phyloP scores from a whole-genome alignment of 306 rosid genomes.

The Acacia acuminata region DNA sequence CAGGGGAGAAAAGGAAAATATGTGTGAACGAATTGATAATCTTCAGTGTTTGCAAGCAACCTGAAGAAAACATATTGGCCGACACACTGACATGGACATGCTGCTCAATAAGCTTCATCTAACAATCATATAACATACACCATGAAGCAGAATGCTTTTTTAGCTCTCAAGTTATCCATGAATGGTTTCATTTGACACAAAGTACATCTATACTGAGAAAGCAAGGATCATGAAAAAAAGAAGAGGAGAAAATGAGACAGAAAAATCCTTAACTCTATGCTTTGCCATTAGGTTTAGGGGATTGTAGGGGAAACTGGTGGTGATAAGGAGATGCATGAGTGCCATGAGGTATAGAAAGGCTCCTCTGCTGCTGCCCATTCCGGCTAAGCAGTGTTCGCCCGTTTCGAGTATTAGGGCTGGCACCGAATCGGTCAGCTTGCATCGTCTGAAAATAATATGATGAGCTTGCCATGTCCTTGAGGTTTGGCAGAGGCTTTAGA shows the following conservation, averaged over 20 bases:
- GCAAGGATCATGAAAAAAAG: constrained; percentile 25
- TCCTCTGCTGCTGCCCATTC: constrained; percentile 76
- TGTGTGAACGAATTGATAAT: constrained; percentile 15
- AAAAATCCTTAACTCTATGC: constrained; percentile 49
- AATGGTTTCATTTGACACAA: constrained; percentile 51
- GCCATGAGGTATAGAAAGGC: constrained; percentile 64
- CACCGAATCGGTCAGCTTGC: constrained; percentile 66
- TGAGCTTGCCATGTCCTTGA: constrained; percentile 97
- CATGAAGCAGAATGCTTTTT: constrained; percentile 46
- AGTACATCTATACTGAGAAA: constrained; percentile 50
- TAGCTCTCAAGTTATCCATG: constrained; percentile 38
- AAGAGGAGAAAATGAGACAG: constrained; percentile 32
- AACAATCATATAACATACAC: constrained; percentile 46
- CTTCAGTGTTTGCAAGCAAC: constrained; percentile 42
- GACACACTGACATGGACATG: constrained; percentile 23
- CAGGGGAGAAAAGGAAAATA: constrained; percentile 9
- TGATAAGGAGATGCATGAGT: constrained; percentile 88
- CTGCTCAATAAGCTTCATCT: constrained; percentile 31
- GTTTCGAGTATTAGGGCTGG: constrained; percentile 74
- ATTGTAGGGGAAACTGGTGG: constrained; percentile 72
- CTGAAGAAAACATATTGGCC: constrained; percentile 39
- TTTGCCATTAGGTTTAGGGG: constrained; percentile 85
- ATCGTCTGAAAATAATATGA: constrained; percentile 89
- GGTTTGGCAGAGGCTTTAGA: constrained; percentile 81
- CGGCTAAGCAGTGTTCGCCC: constrained; percentile 56